Base-by-base conservation (phyloP, 1,139 yeast genomes). In the Lodderomyces elongisporus region DNA sequence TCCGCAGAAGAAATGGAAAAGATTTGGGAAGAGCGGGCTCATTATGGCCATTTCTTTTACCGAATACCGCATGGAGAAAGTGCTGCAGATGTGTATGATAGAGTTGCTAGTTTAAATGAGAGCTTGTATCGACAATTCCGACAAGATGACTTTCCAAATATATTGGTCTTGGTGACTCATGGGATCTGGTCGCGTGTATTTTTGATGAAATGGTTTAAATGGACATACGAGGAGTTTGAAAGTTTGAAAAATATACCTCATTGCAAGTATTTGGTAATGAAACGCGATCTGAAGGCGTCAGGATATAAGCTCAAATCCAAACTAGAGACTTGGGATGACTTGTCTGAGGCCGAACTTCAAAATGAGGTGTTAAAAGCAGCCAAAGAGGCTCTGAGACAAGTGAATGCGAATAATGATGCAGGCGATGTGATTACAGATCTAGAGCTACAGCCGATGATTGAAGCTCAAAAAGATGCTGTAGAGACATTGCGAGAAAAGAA, bases 141-240 rank as follows among this genome's bases (percentile, higher is more conserved):
- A 38, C 65, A 66, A 33, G 79, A 73, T 15, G 66, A 72, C 46
- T 83, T 82, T 54, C 89, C 93, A 8, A 68, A 72, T 32, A 80
- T 87, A 13, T 67, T 87, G 31, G 89, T 88, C 2, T 61, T 88
- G 32, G 96, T 88, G 24, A 82, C 95, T 2, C 96, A 88, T 54
- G 96, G 96, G 6, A 85, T 88, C 14, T 87, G 95, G 93, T 85
- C 94, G 4, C 64, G 96, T 29, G 96, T 87, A 10, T 88, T 88
- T 49, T 56, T 88, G 30, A 87, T 88, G 91, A 84, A 87, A 50
- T 81, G 96, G 96, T 88, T 79, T 53, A 65, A 95, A 36, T 88
- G 96, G 96, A 72, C 83, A 2, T 89, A 82, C 51, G 96, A 88
- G 54, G 79, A 81, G 56, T 88, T 87, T 57, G 96, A 88, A 57